phyloP scores from a whole-genome alignment of 768 basidiomycete species.

The Podaxis sp. region DNA sequence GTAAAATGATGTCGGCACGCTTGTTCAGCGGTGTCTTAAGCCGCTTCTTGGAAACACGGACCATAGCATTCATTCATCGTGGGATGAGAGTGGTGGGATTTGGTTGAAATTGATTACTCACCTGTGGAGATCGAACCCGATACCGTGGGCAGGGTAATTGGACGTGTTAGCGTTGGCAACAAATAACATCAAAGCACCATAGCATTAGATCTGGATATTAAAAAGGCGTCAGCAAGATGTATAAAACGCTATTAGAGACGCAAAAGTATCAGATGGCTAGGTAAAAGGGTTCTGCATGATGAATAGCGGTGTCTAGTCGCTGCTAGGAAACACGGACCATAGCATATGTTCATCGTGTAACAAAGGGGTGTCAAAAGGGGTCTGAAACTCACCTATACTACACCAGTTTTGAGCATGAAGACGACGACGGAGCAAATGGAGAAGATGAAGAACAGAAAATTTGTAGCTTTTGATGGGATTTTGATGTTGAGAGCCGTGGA shows the following conservation, averaged over 20 bases:
- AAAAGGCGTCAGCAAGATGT: neutral
- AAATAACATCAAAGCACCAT: neutral
- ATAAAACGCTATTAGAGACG: slow-evolving; percentile 3
- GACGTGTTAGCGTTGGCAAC: neutral
- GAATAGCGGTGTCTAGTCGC: slow-evolving; percentile 89
- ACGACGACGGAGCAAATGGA: neutral
- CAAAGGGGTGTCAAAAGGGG: slow-evolving; percentile 15
- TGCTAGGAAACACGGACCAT: slow-evolving; percentile 98
- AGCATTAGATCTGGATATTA: neutral
- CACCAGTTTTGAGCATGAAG: neutral
- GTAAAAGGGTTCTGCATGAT: slow-evolving; percentile 68
- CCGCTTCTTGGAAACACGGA: slow-evolving; percentile 94
- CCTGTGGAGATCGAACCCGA: neutral
- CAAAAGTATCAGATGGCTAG: slow-evolving; percentile 66
- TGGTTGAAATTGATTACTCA: neutral
- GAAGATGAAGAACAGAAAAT: slow-evolving; percentile 8
- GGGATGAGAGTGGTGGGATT: slow-evolving; percentile 26
- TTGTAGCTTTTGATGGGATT: neutral
- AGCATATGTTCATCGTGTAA: slow-evolving; percentile 63
- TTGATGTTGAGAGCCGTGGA: neutral
- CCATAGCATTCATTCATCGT: slow-evolving; percentile 56
- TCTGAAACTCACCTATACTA: slow-evolving; percentile 2
- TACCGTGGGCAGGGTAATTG: neutral
- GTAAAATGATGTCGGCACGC: slow-evolving; percentile 67
- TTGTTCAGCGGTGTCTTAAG: slow-evolving; percentile 75